These are phyloP conservation scores for Alloascoidea hylecoeti DNA, from an alignment of 805 yeast species.

Conservation along the genomic window DNA sequence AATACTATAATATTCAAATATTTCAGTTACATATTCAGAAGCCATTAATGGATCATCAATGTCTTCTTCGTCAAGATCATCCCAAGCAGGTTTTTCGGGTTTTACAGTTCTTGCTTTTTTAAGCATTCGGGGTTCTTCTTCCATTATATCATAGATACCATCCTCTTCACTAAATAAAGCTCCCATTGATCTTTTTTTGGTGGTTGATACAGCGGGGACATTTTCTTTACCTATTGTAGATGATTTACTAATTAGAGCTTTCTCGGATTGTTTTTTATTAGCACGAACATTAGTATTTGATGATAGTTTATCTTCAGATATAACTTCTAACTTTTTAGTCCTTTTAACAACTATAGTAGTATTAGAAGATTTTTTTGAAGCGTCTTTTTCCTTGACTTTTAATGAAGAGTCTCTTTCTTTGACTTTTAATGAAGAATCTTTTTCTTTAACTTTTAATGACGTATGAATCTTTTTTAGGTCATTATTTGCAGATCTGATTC, in stretches of 20 bases:
- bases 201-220: no score
- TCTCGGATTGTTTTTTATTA: background rate
- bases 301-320: background rate
- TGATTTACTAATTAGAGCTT: background rate
- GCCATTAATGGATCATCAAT: constrained; percentile 55
- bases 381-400: background rate
- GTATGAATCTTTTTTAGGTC: background rate
- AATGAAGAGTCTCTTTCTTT: constrained; percentile 4
- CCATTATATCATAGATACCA: constrained; percentile 1
- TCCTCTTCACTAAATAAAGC: constrained; percentile 6
- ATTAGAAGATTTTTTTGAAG: constrained; percentile 2
- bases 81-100: constrained; percentile 7
- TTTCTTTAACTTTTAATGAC: background rate
- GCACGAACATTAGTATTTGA: no score
- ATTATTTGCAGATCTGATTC: constrained; percentile 5
- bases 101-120: constrained; percentile 3
- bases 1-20: constrained; percentile 65
- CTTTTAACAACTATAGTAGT: constrained; percentile 1
- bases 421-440: constrained; percentile 3
- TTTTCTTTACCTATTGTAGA: constrained; percentile 3
- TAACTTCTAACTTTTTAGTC: background rate
- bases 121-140: constrained; percentile 2
- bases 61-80: constrained; percentile 20
- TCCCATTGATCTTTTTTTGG: constrained; percentile 1
- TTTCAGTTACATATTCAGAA: constrained; percentile 80